Conservation (phyloP, 2,329 filamentous ascomycete genomes). For the Aspergillus luchuensis region DNA sequence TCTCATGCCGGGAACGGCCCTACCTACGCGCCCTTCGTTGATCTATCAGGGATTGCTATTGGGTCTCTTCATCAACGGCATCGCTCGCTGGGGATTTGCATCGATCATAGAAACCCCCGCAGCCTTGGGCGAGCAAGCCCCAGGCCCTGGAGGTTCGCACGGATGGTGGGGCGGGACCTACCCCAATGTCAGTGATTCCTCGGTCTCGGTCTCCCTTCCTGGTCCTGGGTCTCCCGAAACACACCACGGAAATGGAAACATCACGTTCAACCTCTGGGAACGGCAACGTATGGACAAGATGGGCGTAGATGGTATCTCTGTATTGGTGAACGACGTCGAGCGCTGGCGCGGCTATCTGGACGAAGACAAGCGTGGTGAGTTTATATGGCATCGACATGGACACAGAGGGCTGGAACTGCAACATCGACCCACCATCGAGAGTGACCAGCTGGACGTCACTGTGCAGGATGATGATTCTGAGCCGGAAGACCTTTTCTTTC, state of each 20-base stretch:
- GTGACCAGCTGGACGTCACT: slow-evolving; percentile 18
- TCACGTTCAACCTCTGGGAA: slow-evolving; percentile 49
- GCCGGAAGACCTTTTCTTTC: slow-evolving; percentile 49
- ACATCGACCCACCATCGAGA: slow-evolving; percentile 27
- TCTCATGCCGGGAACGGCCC: slow-evolving; percentile 80
- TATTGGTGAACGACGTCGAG: slow-evolving; percentile 66
- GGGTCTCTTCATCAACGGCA: slow-evolving; percentile 90
- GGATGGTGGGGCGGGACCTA: slow-evolving; percentile 48
- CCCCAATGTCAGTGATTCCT: slow-evolving; percentile 56
- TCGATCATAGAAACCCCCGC: slow-evolving; percentile 79
- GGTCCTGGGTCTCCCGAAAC: slow-evolving; percentile 27
- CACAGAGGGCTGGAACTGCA: slow-evolving; percentile 42
- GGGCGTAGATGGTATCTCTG: slow-evolving; percentile 58
- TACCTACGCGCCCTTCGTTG: slow-evolving; percentile 82
- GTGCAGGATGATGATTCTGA: slow-evolving; percentile 30
- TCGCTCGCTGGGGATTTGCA: slow-evolving; percentile 92
- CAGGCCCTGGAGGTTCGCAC: slow-evolving; percentile 46
- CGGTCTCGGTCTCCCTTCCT: slow-evolving; percentile 49
- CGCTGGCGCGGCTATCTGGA: slow-evolving; percentile 60
- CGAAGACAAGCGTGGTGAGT: slow-evolving; percentile 49
- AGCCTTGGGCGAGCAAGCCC: slow-evolving; percentile 59
- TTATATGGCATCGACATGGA: slow-evolving; percentile 53
- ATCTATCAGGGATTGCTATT: slow-evolving; percentile 88
- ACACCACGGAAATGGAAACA: slow-evolving; percentile 47
- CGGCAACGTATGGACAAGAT: slow-evolving; percentile 41